Base-by-base conservation (phyloP, 108 stramenopile species). In the Cyclotella cryptica region DNA sequence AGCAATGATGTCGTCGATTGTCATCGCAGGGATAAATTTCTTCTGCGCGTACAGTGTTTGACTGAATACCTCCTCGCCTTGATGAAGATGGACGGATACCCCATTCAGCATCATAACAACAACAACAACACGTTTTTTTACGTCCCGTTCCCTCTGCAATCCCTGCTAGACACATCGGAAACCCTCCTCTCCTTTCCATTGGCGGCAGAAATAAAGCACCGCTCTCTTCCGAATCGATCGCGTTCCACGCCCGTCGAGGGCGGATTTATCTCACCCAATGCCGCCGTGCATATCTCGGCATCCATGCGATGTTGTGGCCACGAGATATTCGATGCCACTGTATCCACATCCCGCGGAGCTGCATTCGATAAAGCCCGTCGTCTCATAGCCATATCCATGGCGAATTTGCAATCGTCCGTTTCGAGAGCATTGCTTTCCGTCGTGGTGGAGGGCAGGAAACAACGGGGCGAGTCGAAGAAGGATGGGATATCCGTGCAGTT, bases 131-230 rank as follows among this genome's bases (percentile, higher is more conserved):
- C 44, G 13, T 13, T 45, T 0, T 53, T 45, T 35, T 52, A n/a
- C 13, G 30, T 30, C 64, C 39, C 24, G 51, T 29, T 57, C 3
- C 64, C 47, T 0, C 62, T 81, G 6, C 74, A 81, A 39, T 66
- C 69, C 39, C 21, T 81, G 18, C 74, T 81, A 15, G 74, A 81
- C 44, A 30, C 54, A 27, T 70, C 80, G 7, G 80, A 81, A 64
- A 55, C 62, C 22, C 71, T 81, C 6, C 74, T 81, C 10, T 69
- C 80, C 1, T 81, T 81, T 51, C 74, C 80, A 3, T 69, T 81
- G 9, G 80, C 74, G 14, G 80, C 74, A 18, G 80, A 81, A 55
- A 68, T 45, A 0, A 71, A 58, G 49, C 60, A 81, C 44, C 74
- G 80, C 11, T 39, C 74, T 8, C 68, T 73, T 3, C 63, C 74